These are phyloP conservation scores for Pyrus pyrifolia DNA, from an alignment of 306 rosid species.

Conservation along the genomic window DNA sequence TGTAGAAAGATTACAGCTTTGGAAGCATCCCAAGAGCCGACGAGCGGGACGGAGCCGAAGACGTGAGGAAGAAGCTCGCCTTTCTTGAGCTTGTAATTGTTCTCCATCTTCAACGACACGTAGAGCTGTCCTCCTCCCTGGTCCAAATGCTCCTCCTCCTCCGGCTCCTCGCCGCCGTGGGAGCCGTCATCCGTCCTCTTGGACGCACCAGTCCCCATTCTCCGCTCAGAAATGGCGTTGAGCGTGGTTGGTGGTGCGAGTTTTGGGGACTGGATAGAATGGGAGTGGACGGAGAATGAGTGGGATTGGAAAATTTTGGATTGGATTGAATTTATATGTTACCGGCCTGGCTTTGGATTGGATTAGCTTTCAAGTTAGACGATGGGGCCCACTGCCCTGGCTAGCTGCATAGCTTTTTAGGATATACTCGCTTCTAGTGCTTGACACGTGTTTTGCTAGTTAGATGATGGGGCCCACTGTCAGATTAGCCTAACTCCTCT, in stretches of 20 bases:
- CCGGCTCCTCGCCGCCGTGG: slow-evolving; percentile 37
- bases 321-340: neutral
- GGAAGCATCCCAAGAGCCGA: slow-evolving; percentile 88
- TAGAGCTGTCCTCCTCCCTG: slow-evolving; percentile 78
- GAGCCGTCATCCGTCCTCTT: slow-evolving; percentile 42
- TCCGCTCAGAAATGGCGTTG: neutral
- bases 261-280: slow-evolving; percentile 14
- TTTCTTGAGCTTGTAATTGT: slow-evolving; percentile 50
- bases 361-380: neutral
- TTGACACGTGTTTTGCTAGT: neutral
- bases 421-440: neutral
- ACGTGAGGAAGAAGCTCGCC: slow-evolving; percentile 86
- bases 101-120: slow-evolving; percentile 89
- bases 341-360: slow-evolving; percentile 5
- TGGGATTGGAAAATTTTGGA: neutral
- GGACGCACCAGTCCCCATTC: slow-evolving; percentile 80
- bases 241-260: neutral
- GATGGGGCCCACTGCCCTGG: neutral
- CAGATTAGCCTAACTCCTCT: too few relatives aligned
- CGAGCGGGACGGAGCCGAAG: slow-evolving; percentile 82
- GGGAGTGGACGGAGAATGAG: neutral
- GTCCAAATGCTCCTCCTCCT: slow-evolving; percentile 39
- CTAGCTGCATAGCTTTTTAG: too few relatives aligned
- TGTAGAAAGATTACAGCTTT: slow-evolving; percentile 53
- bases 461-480: too few relatives aligned